These are phyloP conservation scores for Pseudozyma thailandica DNA, from an alignment of 1,284 basidiomycete genomes.

Conservation along the genomic window DNA sequence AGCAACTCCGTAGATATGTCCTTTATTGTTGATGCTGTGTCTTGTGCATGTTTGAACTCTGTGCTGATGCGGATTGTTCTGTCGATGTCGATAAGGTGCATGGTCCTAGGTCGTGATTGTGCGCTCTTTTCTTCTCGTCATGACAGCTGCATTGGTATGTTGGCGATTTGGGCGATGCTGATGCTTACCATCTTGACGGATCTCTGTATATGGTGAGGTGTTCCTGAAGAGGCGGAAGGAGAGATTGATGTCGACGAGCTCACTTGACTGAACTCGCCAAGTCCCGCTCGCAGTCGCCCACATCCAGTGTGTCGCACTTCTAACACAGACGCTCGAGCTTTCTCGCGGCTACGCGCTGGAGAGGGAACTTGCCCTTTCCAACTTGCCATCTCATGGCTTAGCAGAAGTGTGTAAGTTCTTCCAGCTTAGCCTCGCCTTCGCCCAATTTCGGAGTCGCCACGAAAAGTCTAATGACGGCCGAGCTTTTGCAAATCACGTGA, in stretches of 20 bases:
- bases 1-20: too few species aligned
- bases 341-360: too few species aligned
- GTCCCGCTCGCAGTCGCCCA: neutral
- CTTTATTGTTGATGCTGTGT: too few species aligned
- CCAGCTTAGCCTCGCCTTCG: too few species aligned
- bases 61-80: neutral
- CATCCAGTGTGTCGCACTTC: too few species aligned
- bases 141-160: conserved; percentile 2
- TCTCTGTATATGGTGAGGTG: conserved; percentile 50
- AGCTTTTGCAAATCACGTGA: conserved; percentile 9
- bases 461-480: conserved; percentile 2
- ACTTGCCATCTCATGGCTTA: too few species aligned
- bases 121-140: conserved; percentile 3
- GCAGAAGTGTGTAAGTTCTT: too few species aligned
- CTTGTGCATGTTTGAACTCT: neutral
- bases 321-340: too few species aligned
- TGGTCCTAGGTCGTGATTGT: neutral
- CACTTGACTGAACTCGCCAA: conserved; percentile 11
- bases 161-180: conserved; percentile 12
- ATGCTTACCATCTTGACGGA: conserved; percentile 60
- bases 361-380: too few species aligned
- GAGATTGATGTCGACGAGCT: conserved; percentile 32
- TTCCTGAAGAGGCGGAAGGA: conserved; percentile 43
- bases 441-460: too few species aligned
- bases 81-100: neutral